Evolutionary conservation across 768 basidiomycete species (phyloP).

Genomic region (Jaapia argillacea): DNA sequence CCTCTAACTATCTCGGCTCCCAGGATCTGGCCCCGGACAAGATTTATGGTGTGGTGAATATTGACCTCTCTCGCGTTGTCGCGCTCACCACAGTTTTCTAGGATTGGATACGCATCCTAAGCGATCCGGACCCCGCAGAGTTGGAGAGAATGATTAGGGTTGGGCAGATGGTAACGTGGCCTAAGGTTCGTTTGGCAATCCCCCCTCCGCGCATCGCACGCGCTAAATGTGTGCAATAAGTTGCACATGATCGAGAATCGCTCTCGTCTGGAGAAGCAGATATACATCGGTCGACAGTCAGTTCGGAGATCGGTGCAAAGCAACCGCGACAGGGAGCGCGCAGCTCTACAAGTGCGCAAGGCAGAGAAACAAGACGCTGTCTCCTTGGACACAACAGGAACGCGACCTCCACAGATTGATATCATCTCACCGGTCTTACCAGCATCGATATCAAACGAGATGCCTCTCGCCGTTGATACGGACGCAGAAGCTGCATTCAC

Average conservation of each 20-base stretch:
- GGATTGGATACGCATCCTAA: constrained; percentile 81
- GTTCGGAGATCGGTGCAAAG: constrained; percentile 50
- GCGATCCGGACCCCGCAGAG: constrained; percentile 74
- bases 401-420: constrained; percentile 3
- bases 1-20: neutral
- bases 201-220: neutral
- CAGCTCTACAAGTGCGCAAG: constrained; percentile 10
- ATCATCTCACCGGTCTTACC: constrained; percentile 13
- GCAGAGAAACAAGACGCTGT: constrained; percentile 13
- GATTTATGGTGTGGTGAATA: constrained; percentile 44
- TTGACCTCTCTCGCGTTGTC: neutral
- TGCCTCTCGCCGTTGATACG: constrained; percentile 64
- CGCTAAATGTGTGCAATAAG: constrained; percentile 24
- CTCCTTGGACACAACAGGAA: constrained; percentile 15
- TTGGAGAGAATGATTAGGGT: constrained; percentile 80
- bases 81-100: constrained; percentile 16
- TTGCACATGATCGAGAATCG: constrained; percentile 92
- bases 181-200: constrained; percentile 50
- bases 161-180: constrained; percentile 92
- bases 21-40: constrained; percentile 81
- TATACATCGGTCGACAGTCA: constrained; percentile 66
- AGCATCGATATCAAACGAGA: constrained; percentile 35
- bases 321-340: constrained; percentile 10
- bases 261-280: constrained; percentile 74
- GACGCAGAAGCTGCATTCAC: constrained; percentile 69